phyloP scores from a whole-genome alignment of 2,329 filamentous ascomycete species.

The Penicillium janthinellum region DNA sequence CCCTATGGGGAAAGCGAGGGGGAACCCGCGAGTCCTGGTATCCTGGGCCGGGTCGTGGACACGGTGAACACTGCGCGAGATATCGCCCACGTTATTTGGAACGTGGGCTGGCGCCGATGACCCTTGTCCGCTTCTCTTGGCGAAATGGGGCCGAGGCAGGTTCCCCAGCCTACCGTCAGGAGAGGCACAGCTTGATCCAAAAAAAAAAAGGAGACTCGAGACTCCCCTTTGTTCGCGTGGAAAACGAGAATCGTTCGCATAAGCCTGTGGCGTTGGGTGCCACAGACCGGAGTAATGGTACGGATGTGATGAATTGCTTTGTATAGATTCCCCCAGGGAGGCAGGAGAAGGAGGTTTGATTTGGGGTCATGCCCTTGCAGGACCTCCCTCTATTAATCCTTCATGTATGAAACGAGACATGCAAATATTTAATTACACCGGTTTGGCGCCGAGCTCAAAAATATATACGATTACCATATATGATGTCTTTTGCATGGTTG shows the following conservation, averaged over 20 bases:
- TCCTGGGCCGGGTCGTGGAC: conserved; percentile 79
- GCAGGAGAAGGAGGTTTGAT: not conserved
- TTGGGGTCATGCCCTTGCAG: no score
- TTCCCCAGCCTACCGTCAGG: not conserved
- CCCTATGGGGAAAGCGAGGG: conserved; percentile 69
- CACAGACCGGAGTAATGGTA: conserved; percentile 8
- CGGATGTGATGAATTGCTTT: conserved; percentile 1
- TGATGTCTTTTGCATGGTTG: not conserved
- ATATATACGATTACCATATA: not conserved
- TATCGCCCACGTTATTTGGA: conserved; percentile 68
- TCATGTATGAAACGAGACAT: conserved; percentile 9
- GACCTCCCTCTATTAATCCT: not conserved
- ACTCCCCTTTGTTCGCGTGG: not conserved
- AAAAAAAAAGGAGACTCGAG: not conserved
- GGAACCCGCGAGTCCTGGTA: conserved; percentile 62
- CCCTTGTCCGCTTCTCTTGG: not conserved
- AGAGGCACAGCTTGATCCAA: not conserved
- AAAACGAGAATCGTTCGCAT: not conserved
- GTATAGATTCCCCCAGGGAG: conserved; percentile 9
- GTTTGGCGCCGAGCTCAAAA: not conserved
- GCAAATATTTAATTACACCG: not conserved
- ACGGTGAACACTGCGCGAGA: conserved; percentile 68
- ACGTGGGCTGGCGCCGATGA: conserved; percentile 64
- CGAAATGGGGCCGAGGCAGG: not conserved
- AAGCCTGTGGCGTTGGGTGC: not conserved